phyloP scores from a whole-genome alignment of 1,284 basidiomycete species.

The Puccinia novopanici region DNA sequence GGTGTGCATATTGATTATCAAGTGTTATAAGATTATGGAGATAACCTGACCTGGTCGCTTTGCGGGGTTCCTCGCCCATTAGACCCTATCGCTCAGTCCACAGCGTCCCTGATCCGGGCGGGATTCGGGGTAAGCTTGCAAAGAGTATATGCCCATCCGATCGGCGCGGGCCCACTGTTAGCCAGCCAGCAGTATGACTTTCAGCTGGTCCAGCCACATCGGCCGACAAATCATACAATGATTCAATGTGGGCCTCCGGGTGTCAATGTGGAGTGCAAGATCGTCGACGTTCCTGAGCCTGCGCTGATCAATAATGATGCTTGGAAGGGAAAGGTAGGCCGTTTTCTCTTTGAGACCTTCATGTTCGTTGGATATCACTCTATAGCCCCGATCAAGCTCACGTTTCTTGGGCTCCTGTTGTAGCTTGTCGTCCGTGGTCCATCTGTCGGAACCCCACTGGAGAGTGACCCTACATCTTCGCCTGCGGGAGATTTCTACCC shows the following conservation, averaged over 20 bases:
- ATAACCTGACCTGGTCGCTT: background rate
- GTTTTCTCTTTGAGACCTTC: background rate
- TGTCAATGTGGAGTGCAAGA: constrained; percentile 41
- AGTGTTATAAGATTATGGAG: background rate
- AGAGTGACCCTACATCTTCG: too few species aligned
- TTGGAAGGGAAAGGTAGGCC: constrained; percentile 26
- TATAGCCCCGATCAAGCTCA: background rate
- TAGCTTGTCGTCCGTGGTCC: constrained; percentile 23
- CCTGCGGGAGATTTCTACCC: background rate
- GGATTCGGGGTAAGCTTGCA: constrained; percentile 19
- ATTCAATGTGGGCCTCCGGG: constrained; percentile 21
- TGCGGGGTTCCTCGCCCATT: background rate
- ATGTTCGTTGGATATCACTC: background rate
- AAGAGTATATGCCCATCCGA: constrained; percentile 31
- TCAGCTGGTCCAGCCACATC: background rate
- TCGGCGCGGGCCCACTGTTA: constrained; percentile 16
- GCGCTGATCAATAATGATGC: constrained; percentile 31
- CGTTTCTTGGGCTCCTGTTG: background rate
- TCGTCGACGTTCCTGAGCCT: constrained; percentile 33
- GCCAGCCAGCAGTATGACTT: constrained; percentile 19
- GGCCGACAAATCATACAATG: background rate
- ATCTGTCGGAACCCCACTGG: constrained; percentile 1
- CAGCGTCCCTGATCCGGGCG: constrained; percentile 19
- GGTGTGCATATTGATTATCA: background rate
- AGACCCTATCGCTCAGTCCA: constrained; percentile 26